Conservation (phyloP, 2,329 filamentous ascomycete species). For the Aspergillus sp. region DNA sequence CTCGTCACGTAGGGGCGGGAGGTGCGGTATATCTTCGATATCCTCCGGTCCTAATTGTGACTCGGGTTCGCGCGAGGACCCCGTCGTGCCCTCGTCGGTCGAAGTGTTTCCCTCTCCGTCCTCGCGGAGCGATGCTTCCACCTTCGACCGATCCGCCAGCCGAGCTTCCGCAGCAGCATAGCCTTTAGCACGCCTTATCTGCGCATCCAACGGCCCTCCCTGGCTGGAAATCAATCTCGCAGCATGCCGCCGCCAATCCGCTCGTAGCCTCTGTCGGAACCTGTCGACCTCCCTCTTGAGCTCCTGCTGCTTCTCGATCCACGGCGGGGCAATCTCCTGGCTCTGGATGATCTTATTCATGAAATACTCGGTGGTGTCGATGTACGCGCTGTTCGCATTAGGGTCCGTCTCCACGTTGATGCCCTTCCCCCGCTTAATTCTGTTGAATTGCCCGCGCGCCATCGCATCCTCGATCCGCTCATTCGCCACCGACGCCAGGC, state of each 20-base stretch:
- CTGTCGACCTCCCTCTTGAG: constrained; percentile 57
- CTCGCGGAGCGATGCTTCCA: constrained; percentile 17
- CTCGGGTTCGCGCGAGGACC: constrained; percentile 1
- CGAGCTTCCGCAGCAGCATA: constrained; percentile 65
- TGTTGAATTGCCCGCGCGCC: constrained; percentile 76
- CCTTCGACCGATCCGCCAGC: constrained; percentile 15
- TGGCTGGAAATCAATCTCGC: constrained; percentile 66
- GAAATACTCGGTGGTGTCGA: constrained; percentile 94
- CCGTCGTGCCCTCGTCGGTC: neutral
- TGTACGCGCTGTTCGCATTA: constrained; percentile 74
- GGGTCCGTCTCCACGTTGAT: constrained; percentile 63
- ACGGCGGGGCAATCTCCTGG: constrained; percentile 90
- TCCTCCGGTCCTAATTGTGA: neutral
- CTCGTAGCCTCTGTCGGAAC: constrained; percentile 66
- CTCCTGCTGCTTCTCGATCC: constrained; percentile 98
- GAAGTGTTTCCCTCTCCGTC: constrained; percentile 4
- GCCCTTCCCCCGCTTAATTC: constrained; percentile 69
- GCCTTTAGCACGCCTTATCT: constrained; percentile 60
- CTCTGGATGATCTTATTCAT: constrained; percentile 98
- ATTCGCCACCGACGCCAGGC: constrained; percentile 75
- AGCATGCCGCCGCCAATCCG: constrained; percentile 77
- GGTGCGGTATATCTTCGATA: constrained; percentile 26
- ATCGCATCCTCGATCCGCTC: constrained; percentile 92
- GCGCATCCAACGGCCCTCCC: constrained; percentile 64
- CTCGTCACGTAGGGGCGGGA: constrained; percentile 64